Conservation (phyloP, 2,329 filamentous ascomycete species). For the Dothideomycetes sp. region DNA sequence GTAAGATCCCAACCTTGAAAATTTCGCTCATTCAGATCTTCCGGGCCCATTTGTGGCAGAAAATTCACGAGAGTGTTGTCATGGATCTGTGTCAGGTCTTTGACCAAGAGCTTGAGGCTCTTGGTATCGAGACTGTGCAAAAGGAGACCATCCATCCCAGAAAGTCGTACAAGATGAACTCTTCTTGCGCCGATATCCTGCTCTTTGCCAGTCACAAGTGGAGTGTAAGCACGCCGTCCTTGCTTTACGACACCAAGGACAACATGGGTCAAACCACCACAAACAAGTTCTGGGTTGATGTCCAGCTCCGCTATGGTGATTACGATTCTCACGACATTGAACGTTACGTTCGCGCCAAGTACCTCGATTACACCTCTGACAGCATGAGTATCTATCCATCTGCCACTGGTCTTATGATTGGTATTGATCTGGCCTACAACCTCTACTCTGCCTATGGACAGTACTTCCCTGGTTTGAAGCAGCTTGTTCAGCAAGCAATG, state of each 20-base stretch:
- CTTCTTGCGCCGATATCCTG: constrained; percentile 92
- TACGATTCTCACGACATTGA: constrained; percentile 99
- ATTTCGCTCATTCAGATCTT: constrained; percentile 99
- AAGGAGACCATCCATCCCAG: constrained; percentile 98
- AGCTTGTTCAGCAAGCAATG: constrained; percentile 94
- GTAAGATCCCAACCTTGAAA: constrained; percentile 95
- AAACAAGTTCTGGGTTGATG: constrained; percentile 99
- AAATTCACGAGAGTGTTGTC: constrained; percentile 96
- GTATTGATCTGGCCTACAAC: constrained; percentile 95
- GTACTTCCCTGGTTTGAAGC: constrained; percentile 96
- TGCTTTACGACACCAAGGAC: constrained; percentile 94
- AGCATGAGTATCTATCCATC: constrained; percentile 98
- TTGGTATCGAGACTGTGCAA: constrained; percentile 94
- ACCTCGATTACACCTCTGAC: constrained; percentile 96
- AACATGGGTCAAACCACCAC: constrained; percentile 86
- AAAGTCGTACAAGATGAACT: constrained; percentile 99
- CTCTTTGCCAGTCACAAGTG: constrained; percentile 97
- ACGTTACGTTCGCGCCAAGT: constrained; percentile 93
- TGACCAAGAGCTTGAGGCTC: constrained; percentile 88
- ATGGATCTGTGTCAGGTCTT: constrained; percentile 99
- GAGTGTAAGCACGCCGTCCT: constrained; percentile 89
- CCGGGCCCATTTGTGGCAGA: constrained; percentile 98
- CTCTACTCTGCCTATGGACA: constrained; percentile 96
- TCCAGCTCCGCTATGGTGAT: constrained; percentile 91
- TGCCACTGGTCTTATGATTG: constrained; percentile 93